Base-by-base conservation (phyloP, 257 asterid species). In the Fraxinus cuspidata region DNA sequence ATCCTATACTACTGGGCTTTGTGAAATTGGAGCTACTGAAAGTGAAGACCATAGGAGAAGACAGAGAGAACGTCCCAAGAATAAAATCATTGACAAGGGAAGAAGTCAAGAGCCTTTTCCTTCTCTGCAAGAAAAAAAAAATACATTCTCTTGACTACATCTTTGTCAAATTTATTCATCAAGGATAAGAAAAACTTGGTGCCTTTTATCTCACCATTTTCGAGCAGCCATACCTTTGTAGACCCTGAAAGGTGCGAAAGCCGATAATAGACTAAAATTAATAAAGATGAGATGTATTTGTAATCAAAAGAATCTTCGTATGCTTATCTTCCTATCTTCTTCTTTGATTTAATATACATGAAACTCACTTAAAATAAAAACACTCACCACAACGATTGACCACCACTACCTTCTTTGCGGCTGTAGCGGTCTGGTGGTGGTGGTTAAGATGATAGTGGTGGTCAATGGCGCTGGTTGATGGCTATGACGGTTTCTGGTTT, bases 171-270 rank as follows among this genome's bases (percentile, higher is more conserved):
- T 56, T 74, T 27, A 9, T 64, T 16, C 16, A 31, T 18, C 5
- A 72, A 12, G 9, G 53, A 71, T 49, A 71, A 75, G 23, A 34
- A 74, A 1, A 31, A 75, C 27, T 2, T 7, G 37, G 38, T 58
- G 79, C 77, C 44, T 15, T 19, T 3, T 40, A 38, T 32, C 89
- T 87, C 67, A 93, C 97, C 96, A 82, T 81, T 91, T 88, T 18
- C 97, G 97, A 66, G 86, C 81, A 70, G 94, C 93, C 96, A 93
- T 86, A 78, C 91, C 99, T 4, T 95, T 93, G 93, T 88, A 93
- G 64, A 93, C 92, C 99, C 99, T 93, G 86, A 95, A 95, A 29
- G 98, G 97, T 37, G 99, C 96, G 49, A 95, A 89, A 5, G 96
- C 84, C 19, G 99, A 93, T 23, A 89, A 84, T 75, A 95, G 88